phyloP scores from a whole-genome alignment of 176 grass and related monocot genomes.

The Dactylis glomerata region DNA sequence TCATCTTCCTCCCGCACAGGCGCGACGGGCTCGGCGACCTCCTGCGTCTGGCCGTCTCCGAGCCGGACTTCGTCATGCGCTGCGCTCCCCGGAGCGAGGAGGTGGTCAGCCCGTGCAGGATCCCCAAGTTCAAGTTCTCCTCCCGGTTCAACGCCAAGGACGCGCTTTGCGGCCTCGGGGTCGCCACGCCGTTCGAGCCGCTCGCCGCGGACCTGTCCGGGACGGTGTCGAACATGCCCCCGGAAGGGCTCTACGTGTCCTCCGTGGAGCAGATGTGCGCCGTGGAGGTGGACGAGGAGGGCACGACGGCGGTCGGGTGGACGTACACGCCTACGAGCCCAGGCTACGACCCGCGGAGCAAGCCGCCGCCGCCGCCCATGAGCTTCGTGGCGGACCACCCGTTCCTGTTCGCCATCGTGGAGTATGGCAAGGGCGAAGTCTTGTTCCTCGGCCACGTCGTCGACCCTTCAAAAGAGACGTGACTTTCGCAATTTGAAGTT shows the following conservation, averaged over 20 bases:
- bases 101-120: background rate
- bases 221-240: constrained; percentile 13
- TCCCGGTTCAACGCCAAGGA: background rate
- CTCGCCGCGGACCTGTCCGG: constrained; percentile 13
- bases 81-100: constrained; percentile 7
- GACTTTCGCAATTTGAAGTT: background rate
- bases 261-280: constrained; percentile 15
- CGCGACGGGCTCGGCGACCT: constrained; percentile 8
- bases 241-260: constrained; percentile 18
- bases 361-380: constrained; percentile 1
- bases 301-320: background rate
- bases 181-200: background rate
- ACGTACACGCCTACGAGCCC: background rate
- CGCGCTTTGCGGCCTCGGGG: background rate
- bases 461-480: background rate
- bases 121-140: constrained; percentile 30
- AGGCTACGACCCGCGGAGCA: background rate
- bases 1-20: constrained; percentile 19
- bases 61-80: constrained; percentile 25
- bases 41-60: constrained; percentile 11
- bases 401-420: constrained; percentile 32
- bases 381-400: constrained; percentile 28
- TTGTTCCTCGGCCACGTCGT: constrained; percentile 32
- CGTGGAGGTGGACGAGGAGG: constrained; percentile 37
- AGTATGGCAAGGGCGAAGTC: constrained; percentile 24